Percentiles rank a stretch among this genome's conserved stretches.
phyloP scores from a whole-genome alignment of 1,139 yeast genomes.

The Diutina mesorugosa region DNA sequence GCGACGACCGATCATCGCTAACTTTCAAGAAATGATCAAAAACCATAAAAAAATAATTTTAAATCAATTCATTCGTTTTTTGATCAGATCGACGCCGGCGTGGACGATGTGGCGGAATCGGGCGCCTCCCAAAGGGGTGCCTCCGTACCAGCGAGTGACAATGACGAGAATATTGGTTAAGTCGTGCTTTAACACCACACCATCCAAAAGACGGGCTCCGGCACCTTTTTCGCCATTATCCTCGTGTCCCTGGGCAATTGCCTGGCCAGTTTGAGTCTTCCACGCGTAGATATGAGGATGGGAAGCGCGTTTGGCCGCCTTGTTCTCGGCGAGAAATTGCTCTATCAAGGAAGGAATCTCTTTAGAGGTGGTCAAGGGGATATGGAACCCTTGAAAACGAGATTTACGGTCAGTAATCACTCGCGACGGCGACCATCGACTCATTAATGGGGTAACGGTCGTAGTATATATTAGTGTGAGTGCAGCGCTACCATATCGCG shows the following conservation, averaged over 20 bases:
- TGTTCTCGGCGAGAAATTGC: slow-evolving; percentile 25
- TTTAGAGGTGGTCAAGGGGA: slow-evolving; percentile 16
- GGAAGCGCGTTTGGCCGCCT: slow-evolving; percentile 34
- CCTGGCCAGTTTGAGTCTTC: slow-evolving; percentile 26
- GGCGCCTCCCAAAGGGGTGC: slow-evolving; percentile 49
- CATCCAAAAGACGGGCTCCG: slow-evolving; percentile 38
- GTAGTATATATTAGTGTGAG: not conserved
- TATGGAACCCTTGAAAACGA: slow-evolving; percentile 47
- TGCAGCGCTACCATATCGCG: not conserved
- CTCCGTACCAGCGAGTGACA: slow-evolving; percentile 68
- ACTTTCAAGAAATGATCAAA: too few species aligned
- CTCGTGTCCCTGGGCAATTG: slow-evolving; percentile 32
- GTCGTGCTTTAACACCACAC: slow-evolving; percentile 28
- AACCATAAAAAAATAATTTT: too few species aligned
- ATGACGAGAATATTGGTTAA: slow-evolving; percentile 43
- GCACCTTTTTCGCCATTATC: slow-evolving; percentile 63
- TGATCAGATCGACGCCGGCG: slow-evolving; percentile 25
- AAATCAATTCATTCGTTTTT: not conserved
- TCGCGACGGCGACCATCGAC: not conserved
- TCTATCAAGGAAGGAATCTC: slow-evolving; percentile 27
- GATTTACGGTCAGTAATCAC: slow-evolving; percentile 34
- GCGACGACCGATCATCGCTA: too few species aligned
- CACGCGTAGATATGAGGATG: slow-evolving; percentile 64
- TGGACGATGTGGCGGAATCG: slow-evolving; percentile 51
- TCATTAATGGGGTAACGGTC: not conserved